Base-by-base conservation (phyloP, 2,329 filamentous ascomycete genomes). In the Zymoseptoria ardabiliae region DNA sequence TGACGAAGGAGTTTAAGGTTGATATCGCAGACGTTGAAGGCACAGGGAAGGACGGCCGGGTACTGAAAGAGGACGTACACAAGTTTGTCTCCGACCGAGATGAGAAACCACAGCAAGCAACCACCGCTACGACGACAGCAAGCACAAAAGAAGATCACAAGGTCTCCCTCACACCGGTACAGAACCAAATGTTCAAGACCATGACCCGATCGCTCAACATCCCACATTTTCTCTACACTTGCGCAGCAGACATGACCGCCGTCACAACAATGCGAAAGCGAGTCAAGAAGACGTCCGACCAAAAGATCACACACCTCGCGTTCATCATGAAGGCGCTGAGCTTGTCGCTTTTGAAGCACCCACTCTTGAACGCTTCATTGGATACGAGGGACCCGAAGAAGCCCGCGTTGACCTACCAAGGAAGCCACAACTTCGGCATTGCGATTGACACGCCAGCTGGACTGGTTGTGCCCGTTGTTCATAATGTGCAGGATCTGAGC, bases 271-370 rank as follows among this genome's bases (percentile, higher is more conserved):
- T 97, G 56, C 89, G 94, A 53, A 79, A 80, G 63, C 87, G 85
- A 53, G 82, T 97, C 59, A 96, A 96, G 76, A 81, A 81, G n/a
- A 54, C 76, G 50, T 69, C 70, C 61, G 58, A 85, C 11, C 76
- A 80, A 65, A 91, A 92, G 75, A 79, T 97, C 60, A 96, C 93
- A 1, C 94, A 91, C 74, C 84, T 99, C 8, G 91, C 94, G 3
- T 97, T 99, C 78, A 87, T 97, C 71, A 85, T 99, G 77, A 99
- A 99, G 78, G 93, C 94, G 25, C 85, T 97, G 53, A 97, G 93
- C 20, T 79, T 96, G 64, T 85, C 92, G 1, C 80, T 99, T 2
- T 81, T 87, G 70, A 82, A 88, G 61, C 93, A 90, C 73, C 93
- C 94, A 1, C 80, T 94, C 45, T 85, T 99, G 62, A 99, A 99